Evolutionary conservation across 306 rosid genomes (phyloP).

Genomic region (Begonia peltatifolia): DNA sequence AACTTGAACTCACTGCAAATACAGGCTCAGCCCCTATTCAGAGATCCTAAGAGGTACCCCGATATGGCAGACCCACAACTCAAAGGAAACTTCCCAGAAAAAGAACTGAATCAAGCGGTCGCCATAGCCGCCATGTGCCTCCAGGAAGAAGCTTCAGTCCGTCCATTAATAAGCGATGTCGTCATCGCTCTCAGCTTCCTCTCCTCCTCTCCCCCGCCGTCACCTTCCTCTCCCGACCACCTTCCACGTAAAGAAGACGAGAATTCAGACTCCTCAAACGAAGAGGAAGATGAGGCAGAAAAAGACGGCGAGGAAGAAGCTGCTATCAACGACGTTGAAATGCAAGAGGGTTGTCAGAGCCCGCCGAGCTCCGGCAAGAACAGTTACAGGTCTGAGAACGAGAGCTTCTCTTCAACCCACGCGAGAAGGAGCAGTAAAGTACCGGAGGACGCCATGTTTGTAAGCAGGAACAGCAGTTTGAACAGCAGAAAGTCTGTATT

Average conservation of each 20-base stretch:
- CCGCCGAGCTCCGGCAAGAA: not conserved
- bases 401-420: not conserved
- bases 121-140: conserved; percentile 92
- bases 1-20: too few species aligned
- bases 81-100: conserved; percentile 39
- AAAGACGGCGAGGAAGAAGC: not conserved
- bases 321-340: not conserved
- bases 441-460: too few species aligned
- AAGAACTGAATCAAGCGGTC: conserved; percentile 79
- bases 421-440: not conserved
- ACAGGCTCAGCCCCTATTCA: conserved; percentile 75
- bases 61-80: conserved; percentile 66
- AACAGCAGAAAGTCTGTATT: not conserved
- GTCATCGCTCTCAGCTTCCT: conserved; percentile 70
- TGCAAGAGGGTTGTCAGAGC: not conserved
- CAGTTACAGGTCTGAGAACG: not conserved
- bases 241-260: not conserved
- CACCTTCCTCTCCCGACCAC: conserved; percentile 5
- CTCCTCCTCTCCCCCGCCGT: conserved; percentile 24
- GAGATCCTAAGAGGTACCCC: conserved; percentile 62
- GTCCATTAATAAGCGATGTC: conserved; percentile 82
- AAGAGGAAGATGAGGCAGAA: not conserved
- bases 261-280: not conserved
- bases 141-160: conserved; percentile 73
- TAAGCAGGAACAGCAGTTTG: not conserved